Conservation (phyloP, 2,329 filamentous ascomycete genomes). For the Lasiodiplodia gonubiensis region DNA sequence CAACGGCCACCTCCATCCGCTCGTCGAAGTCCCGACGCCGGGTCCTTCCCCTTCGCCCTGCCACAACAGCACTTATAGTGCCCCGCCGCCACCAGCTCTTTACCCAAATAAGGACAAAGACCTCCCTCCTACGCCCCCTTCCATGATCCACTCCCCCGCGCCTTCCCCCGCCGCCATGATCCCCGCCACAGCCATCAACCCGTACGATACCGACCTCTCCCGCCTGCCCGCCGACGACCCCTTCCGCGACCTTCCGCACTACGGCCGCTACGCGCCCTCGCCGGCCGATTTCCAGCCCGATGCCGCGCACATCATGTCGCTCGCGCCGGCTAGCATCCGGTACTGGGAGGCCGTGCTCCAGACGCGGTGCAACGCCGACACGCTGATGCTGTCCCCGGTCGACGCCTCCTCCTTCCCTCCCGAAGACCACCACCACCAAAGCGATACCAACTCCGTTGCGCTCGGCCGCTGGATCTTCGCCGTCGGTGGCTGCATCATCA, state of each 20-base stretch:
- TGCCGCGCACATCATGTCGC: conserved; percentile 23
- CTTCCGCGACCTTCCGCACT: conserved; percentile 29
- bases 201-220: conserved; percentile 29
- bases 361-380: conserved; percentile 22
- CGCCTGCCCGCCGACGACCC: conserved; percentile 26
- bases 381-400: conserved; percentile 25
- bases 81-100: neutral
- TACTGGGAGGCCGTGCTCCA: conserved; percentile 30
- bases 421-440: no score
- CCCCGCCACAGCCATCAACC: neutral
- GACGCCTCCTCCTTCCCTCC: conserved; percentile 16
- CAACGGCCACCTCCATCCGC: conserved; percentile 4
- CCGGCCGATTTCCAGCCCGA: conserved; percentile 30
- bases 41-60: neutral
- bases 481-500: conserved; percentile 30
- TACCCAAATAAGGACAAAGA: neutral
- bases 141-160: neutral
- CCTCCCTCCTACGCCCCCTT: conserved; percentile 2
- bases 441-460: no score
- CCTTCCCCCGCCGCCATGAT: neutral
- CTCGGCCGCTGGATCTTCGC: conserved; percentile 31
- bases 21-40: conserved; percentile 11
- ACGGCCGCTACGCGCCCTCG: conserved; percentile 30
- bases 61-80: neutral
- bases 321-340: conserved; percentile 25